phyloP scores from a whole-genome alignment of 257 asterid species.

The Nicotiana otophora region DNA sequence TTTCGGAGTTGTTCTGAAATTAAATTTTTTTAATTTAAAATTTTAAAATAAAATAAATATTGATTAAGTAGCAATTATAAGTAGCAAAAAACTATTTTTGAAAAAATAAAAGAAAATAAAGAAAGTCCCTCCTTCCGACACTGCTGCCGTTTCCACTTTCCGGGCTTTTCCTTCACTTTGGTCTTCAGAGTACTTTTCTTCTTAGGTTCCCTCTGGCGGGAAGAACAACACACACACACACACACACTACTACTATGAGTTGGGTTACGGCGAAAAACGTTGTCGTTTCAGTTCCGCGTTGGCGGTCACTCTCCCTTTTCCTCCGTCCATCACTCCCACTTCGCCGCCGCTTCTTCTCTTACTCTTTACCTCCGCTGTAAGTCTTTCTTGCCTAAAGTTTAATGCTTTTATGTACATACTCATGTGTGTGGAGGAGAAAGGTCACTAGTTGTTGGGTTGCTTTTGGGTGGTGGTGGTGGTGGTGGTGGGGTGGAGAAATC shows the following conservation, averaged over 20 bases:
- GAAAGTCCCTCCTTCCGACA: neutral
- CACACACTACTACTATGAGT: slow-evolving; percentile 25
- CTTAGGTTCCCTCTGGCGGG: neutral
- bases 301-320: slow-evolving; percentile 54
- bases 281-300: slow-evolving; percentile 49
- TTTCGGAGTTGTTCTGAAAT: no score
- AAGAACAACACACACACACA: neutral
- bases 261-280: slow-evolving; percentile 59
- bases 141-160: neutral
- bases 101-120: neutral
- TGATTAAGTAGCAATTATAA: no score
- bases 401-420: neutral
- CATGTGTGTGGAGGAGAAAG: neutral
- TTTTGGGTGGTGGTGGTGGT: neutral
- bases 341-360: slow-evolving; percentile 26
- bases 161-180: neutral
- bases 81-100: no score
- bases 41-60: no score
- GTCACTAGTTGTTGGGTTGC: neutral
- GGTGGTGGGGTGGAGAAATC: no score
- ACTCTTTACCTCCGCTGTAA: slow-evolving; percentile 19
- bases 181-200: neutral
- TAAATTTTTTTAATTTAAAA: no score
- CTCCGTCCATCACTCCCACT: slow-evolving; percentile 35
- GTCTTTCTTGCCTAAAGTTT: neutral